phyloP scores from a whole-genome alignment of 306 rosid genomes.

The Carpinus fangiana region DNA sequence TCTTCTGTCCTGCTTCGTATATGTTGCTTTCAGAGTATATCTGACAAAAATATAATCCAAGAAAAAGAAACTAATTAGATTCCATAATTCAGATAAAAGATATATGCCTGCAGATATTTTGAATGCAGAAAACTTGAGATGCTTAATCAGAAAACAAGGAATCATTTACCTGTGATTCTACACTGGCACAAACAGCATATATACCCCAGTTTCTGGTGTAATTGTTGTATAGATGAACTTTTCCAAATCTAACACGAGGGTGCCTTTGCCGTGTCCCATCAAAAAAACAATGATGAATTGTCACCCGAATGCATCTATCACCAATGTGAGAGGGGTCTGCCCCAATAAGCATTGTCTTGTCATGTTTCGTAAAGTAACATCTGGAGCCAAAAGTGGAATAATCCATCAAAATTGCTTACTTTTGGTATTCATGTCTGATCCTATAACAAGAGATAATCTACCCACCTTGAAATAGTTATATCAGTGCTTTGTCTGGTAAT shows the following conservation, averaged over 20 bases:
- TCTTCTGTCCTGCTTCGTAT: conserved; percentile 73
- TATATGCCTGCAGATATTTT: neutral
- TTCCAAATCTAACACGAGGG: conserved; percentile 47
- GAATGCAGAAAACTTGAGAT: neutral
- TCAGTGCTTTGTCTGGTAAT: conserved; percentile 43
- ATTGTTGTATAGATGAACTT: conserved; percentile 42
- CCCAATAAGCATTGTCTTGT: conserved; percentile 48
- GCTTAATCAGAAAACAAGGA: neutral
- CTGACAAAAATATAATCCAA: conserved; percentile 35
- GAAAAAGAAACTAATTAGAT: conserved; percentile 5
- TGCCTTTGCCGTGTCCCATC: conserved; percentile 45
- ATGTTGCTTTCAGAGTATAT: conserved; percentile 77
- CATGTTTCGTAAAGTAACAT: conserved; percentile 39
- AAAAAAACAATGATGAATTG: conserved; percentile 43
- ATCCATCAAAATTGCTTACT: neutral
- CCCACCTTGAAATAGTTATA: conserved; percentile 39
- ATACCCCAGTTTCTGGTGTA: conserved; percentile 41
- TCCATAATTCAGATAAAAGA: neutral
- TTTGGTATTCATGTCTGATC: neutral
- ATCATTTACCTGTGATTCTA: conserved; percentile 38
- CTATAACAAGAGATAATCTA: conserved; percentile 1
- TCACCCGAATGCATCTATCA: conserved; percentile 43
- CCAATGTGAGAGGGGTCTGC: conserved; percentile 41
- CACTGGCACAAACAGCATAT: conserved; percentile 43
- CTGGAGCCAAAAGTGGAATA: conserved; percentile 20